Base-by-base conservation (phyloP, 495 filamentous ascomycete species). In the Clavariopsis aquatica region DNA sequence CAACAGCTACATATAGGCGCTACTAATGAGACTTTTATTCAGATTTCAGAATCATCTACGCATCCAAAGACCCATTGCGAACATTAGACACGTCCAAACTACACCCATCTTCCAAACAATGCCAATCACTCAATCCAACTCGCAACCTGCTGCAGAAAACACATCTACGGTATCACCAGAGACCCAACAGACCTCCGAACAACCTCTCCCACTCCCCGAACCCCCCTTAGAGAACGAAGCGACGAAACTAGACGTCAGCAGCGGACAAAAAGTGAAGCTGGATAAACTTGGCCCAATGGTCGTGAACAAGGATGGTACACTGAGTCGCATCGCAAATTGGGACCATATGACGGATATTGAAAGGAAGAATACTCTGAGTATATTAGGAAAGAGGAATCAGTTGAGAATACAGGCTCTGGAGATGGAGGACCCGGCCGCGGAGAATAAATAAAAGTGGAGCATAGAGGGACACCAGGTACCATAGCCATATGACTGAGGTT, bases 271-370 rank as follows among this genome's bases (percentile, higher is more conserved):
- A 0, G 77, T 85, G 1, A 79, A 76, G 17, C 74, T 88, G 0
- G 84, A 87, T 70, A 78, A 82, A 57, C 72, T 90, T 0, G 87
- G 87, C 0, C 87, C 87, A 2, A 80, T 89, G 73, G 84, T 90
- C 1, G 84, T 90, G n/a, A 86, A 86, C 67, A 71, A 77, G 38
- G 85, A 90, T 74, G 87, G 87, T 15, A 83, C 84, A 20, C 71
- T 88, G 34, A 82, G 83, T 66, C 82, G 85, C 20, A 86, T 90
- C 62, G 69, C 79, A 59, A 90, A 90, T 75, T 90, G 87, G 87
- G 77, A 73, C 28, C 76, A 85, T 67, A 88, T 90, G 87, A 76
- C 80, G 13, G 85, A 82, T 19, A 80, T 83, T 24, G 86, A 89
- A 76, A 76, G 78, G 64, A 70, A 80, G 65, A 87, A 83, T 72